Percentiles rank a stretch among this genome's conserved stretches.
Evolutionary conservation across 1,284 basidiomycete genomes (phyloP).

Genomic region (Exobasidium rhododendri): DNA sequence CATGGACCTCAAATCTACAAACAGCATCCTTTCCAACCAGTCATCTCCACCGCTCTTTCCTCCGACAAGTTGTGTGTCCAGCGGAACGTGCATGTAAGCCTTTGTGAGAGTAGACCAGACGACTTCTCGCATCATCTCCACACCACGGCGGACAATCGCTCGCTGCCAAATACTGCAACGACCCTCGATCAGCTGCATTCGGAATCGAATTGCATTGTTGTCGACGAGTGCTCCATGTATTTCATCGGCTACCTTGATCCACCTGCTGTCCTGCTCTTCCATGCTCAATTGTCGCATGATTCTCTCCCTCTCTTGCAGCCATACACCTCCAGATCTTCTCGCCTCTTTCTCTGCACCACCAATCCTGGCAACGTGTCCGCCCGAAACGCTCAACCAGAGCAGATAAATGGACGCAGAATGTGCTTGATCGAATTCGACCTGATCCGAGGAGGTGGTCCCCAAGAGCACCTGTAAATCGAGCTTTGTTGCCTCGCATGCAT

Average conservation of each 20-base stretch:
- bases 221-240: background rate
- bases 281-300: background rate
- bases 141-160: background rate
- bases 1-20: background rate
- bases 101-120: background rate
- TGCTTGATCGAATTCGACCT: background rate
- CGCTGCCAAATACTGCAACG: conserved; percentile 7
- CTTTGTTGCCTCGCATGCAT: background rate
- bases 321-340: background rate
- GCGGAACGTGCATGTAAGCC: conserved; percentile 2
- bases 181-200: background rate
- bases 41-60: background rate
- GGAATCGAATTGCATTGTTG: background rate
- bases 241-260: background rate
- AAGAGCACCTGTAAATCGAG: background rate
- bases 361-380: conserved; percentile 4
- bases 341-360: background rate
- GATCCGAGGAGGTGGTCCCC: background rate
- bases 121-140: background rate
- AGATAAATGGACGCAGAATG: conserved; percentile 5
- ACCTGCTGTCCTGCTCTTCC: background rate
- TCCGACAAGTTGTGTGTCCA: background rate
- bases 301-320: background rate
- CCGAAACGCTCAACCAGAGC: background rate
- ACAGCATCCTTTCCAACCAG: conserved; percentile 5